Conservation (phyloP, 805 yeast species). For the Lachancea waltii region DNA sequence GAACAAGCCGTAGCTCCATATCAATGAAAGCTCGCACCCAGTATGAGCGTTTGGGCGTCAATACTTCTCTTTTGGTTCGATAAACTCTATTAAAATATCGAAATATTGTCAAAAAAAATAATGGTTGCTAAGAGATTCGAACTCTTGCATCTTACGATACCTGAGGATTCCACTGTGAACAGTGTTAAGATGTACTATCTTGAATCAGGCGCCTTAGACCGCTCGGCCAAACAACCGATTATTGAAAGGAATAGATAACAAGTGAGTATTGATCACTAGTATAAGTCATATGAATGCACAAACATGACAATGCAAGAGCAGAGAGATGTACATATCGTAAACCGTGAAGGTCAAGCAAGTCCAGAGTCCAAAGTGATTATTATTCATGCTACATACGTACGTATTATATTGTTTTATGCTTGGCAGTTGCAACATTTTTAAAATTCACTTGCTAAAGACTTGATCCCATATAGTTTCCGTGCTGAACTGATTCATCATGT, state of each 20-base stretch:
- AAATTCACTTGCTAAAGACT: constrained; percentile 15
- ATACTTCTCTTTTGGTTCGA: not conserved
- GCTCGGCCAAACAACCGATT: constrained; percentile 29
- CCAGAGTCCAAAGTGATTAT: too few species aligned
- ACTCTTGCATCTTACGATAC: constrained; percentile 29
- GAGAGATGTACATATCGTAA: too few species aligned
- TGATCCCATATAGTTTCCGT: constrained; percentile 62
- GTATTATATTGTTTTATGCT: too few species aligned
- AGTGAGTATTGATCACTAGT: too few species aligned
- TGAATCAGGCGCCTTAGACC: constrained; percentile 31
- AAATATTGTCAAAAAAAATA: constrained; percentile 8
- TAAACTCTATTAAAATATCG: not conserved
- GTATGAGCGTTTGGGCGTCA: too few species aligned
- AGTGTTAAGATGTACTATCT: constrained; percentile 21
- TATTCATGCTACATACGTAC: too few species aligned
- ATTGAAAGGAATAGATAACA: not conserved
- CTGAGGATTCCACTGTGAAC: constrained; percentile 21
- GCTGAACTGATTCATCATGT: constrained; percentile 56
- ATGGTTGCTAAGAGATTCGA: constrained; percentile 29
- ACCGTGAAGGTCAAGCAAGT: too few species aligned
- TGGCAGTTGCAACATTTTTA: not conserved
- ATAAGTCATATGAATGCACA: too few species aligned
- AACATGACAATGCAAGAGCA: too few species aligned
- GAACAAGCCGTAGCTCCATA: too few species aligned
- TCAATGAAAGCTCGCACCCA: too few species aligned